These are phyloP conservation scores for Blastocystis sp. DNA, from an alignment of 352 stramenopile species.

Conservation along the genomic window DNA sequence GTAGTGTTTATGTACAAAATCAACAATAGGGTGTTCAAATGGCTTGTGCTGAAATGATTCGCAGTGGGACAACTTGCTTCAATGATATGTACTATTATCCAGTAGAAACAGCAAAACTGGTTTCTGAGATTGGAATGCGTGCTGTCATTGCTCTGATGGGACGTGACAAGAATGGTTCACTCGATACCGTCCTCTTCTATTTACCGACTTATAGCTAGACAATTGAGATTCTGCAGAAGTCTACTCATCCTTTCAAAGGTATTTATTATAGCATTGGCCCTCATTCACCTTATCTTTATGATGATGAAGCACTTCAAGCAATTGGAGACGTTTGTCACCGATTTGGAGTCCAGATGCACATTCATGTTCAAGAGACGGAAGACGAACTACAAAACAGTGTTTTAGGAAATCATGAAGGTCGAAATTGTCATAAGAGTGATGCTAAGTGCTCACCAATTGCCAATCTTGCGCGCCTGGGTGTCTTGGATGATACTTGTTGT, in stretches of 20 bases:
- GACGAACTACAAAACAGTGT: slow-evolving; percentile 79
- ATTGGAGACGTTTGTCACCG: slow-evolving; percentile 72
- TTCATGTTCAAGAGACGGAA: slow-evolving; percentile 82
- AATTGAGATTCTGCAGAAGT: background rate
- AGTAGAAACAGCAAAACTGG: slow-evolving; percentile 73
- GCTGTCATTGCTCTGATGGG: slow-evolving; percentile 69
- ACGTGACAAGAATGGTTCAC: background rate
- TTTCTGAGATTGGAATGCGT: slow-evolving; percentile 77
- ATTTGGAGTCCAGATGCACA: slow-evolving; percentile 77
- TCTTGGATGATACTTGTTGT: slow-evolving; percentile 77
- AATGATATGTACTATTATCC: slow-evolving; percentile 87
- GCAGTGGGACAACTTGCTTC: slow-evolving; percentile 81
- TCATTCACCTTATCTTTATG: slow-evolving; percentile 81
- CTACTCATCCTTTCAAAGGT: background rate
- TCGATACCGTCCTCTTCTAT: background rate
- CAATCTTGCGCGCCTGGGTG: slow-evolving; percentile 79
- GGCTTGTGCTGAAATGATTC: slow-evolving; percentile 81
- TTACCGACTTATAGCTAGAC: background rate
- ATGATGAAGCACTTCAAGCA: slow-evolving; percentile 74
- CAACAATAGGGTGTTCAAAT: slow-evolving; percentile 72
- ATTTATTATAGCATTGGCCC: slow-evolving; percentile 75
- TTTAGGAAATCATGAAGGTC: slow-evolving; percentile 74
- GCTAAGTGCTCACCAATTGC: slow-evolving; percentile 75
- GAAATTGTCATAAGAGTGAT: slow-evolving; percentile 79
- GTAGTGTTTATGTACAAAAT: slow-evolving; percentile 33